phyloP scores from a whole-genome alignment of 83 land plant species.

The Thuja plicata region DNA sequence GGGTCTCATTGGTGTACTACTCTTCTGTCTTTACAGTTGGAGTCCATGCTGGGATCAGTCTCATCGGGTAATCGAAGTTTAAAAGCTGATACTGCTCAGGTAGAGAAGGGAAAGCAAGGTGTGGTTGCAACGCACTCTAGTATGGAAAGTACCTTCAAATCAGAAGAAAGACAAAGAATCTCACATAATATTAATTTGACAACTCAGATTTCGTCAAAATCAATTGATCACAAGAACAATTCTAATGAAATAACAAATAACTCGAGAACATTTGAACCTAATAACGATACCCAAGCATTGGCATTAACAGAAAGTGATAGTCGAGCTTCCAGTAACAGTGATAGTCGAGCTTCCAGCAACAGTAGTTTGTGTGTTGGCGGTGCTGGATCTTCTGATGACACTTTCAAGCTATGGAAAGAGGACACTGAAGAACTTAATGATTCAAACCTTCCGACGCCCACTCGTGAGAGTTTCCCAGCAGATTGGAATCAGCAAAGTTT shows the following conservation, averaged over 20 bases:
- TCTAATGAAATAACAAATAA: not conserved
- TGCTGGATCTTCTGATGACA: not conserved
- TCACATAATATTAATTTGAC: not conserved
- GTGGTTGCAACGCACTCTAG: constrained; percentile 5
- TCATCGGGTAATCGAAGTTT: not conserved
- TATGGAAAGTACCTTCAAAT: constrained; percentile 4
- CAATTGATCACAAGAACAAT: not conserved
- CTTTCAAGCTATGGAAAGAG: constrained; percentile 8
- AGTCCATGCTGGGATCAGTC: constrained; percentile 18
- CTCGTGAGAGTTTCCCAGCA: constrained; percentile 21
- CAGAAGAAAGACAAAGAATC: constrained; percentile 9
- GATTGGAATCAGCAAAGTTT: constrained; percentile 23
- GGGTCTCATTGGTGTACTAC: not conserved
- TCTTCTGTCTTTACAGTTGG: constrained; percentile 19
- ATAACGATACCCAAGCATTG: not conserved
- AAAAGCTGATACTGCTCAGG: constrained; percentile 10
- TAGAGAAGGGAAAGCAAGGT: not conserved
- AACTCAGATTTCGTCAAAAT: not conserved
- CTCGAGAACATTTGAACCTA: constrained; percentile 6
- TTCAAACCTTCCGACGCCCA: constrained; percentile 55
- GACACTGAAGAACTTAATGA: constrained; percentile 35
- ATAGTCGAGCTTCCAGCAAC: constrained; percentile 1
- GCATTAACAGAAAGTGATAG: not conserved
- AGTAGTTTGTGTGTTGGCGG: not conserved
- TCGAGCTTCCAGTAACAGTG: not conserved